Percentiles rank a stretch among this genome's conserved stretches.
Evolutionary conservation across 768 basidiomycete species (phyloP).

Genomic region (Epithele typhae): DNA sequence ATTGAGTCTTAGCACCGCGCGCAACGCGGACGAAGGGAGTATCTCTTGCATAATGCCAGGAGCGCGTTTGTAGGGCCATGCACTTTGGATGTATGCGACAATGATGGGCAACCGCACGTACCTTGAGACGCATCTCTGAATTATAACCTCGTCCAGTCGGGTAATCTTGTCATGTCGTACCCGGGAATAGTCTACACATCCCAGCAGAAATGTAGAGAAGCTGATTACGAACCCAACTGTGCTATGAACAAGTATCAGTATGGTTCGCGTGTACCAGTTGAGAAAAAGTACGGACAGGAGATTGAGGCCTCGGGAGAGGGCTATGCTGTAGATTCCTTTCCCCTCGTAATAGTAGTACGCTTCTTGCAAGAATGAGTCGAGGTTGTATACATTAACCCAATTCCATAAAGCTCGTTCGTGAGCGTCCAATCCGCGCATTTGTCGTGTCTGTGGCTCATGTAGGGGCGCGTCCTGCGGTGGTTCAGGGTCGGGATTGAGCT

Average conservation of each 20-base stretch:
- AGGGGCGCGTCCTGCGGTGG: conserved; percentile 18
- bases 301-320: conserved; percentile 86
- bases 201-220: conserved; percentile 96
- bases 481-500: conserved; percentile 41
- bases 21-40: no score
- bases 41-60: no score
- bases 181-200: conserved; percentile 89
- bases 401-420: conserved; percentile 95
- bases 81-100: no score
- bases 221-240: conserved; percentile 97
- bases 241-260: conserved; percentile 40
- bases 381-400: conserved; percentile 98
- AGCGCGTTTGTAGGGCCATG: no score
- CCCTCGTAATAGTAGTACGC: conserved; percentile 96
- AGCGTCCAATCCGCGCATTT: conserved; percentile 69
- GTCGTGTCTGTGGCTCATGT: conserved; percentile 30
- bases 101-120: conserved; percentile 24
- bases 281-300: conserved; percentile 68
- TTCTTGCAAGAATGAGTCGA: conserved; percentile 93
- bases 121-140: conserved; percentile 82
- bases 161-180: conserved; percentile 65
- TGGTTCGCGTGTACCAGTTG: conserved; percentile 21
- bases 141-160: conserved; percentile 75
- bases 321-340: conserved; percentile 95
- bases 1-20: background rate